Percentiles rank a stretch among this genome's conserved stretches.
Conservation (phyloP, 768 basidiomycete genomes). For the Mycena vulgaris region DNA sequence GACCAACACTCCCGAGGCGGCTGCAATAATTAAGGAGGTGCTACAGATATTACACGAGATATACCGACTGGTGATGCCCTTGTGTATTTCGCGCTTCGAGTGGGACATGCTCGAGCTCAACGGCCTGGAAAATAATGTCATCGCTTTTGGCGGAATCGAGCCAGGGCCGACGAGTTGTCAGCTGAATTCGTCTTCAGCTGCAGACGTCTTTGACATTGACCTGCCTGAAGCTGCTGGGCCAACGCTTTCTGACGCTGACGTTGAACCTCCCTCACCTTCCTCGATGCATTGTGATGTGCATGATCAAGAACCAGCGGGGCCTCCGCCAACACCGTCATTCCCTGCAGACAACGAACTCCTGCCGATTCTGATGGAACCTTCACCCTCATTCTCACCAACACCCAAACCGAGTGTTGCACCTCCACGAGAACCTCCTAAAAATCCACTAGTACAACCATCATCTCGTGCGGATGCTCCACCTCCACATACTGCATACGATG, state of each 20-base stretch:
- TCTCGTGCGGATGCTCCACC: too few species aligned
- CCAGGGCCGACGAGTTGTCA: constrained; percentile 30
- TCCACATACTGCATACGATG: not conserved
- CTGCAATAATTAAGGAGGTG: not conserved
- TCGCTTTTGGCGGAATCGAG: constrained; percentile 28
- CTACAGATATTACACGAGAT: constrained; percentile 18
- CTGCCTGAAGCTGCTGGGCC: too few species aligned
- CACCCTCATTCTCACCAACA: too few species aligned
- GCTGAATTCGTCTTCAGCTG: constrained; percentile 17
- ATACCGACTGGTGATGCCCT: constrained; percentile 24
- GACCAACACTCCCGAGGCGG: constrained; percentile 4
- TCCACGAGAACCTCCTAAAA: too few species aligned
- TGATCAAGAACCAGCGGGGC: too few species aligned
- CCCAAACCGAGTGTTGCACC: too few species aligned
- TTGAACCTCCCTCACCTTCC: too few species aligned
- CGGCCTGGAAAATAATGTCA: constrained; percentile 26
- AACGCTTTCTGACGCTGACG: not conserved
- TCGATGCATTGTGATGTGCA: too few species aligned
- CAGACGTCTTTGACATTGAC: not conserved
- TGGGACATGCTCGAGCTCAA: constrained; percentile 30
- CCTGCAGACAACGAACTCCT: not conserved
- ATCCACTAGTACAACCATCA: too few species aligned
- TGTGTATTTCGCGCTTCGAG: constrained; percentile 30
- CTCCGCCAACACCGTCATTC: not conserved
- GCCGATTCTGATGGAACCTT: too few species aligned